Evolutionary conservation across 768 basidiomycete species (phyloP).

Genomic region (Mrakia hoshinonis): DNA sequence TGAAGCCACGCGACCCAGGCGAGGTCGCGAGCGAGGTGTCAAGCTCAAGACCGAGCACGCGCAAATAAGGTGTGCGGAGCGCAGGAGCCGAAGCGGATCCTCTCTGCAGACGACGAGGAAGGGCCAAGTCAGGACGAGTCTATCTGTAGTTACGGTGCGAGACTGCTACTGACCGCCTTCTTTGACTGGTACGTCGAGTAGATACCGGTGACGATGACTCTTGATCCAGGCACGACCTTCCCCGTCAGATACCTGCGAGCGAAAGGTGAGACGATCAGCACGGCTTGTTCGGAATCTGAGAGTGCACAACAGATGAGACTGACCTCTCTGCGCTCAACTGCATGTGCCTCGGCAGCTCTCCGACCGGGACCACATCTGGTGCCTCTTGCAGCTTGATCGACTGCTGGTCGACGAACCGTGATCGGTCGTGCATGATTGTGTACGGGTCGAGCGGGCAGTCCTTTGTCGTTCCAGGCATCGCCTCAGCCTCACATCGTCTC

Average conservation of each 20-base stretch:
- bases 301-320: slow-evolving; percentile 7
- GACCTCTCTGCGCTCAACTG: slow-evolving; percentile 75
- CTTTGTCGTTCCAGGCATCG: slow-evolving; percentile 73
- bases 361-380: slow-evolving; percentile 98
- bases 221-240: slow-evolving; percentile 88
- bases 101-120: slow-evolving; percentile 33
- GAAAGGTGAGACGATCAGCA: neutral
- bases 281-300: neutral
- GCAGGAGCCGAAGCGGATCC: slow-evolving; percentile 65
- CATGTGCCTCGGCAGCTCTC: slow-evolving; percentile 93
- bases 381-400: slow-evolving; percentile 95
- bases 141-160: neutral
- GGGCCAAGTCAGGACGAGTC: no score
- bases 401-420: slow-evolving; percentile 90
- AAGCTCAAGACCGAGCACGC: slow-evolving; percentile 82
- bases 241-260: slow-evolving; percentile 63
- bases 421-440: slow-evolving; percentile 87
- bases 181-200: slow-evolving; percentile 90
- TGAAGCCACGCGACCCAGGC: slow-evolving; percentile 73
- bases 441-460: slow-evolving; percentile 95
- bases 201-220: slow-evolving; percentile 89
- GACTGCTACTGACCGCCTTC: slow-evolving; percentile 57
- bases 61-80: slow-evolving; percentile 85
- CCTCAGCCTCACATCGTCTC: slow-evolving; percentile 72
- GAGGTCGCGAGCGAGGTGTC: slow-evolving; percentile 67